Evolutionary conservation across 148 eudicot species (phyloP), one percentile per base, ranked within the genome.

Genomic region (Cornus florida): DNA sequence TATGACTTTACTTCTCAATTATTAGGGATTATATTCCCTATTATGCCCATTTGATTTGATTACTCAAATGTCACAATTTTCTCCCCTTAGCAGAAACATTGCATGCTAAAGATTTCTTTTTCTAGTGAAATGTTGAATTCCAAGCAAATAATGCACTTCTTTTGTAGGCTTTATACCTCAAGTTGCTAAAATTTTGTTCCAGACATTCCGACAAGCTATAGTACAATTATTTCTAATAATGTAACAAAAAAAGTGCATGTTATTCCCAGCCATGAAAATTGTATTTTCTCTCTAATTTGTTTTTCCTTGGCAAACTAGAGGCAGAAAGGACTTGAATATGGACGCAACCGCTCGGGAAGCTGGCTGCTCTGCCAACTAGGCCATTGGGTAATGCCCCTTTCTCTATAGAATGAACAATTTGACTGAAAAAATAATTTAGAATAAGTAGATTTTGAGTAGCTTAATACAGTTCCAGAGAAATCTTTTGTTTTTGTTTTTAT

Each of bases 21-120:
- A 70, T 70, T 56, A 77, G 68, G 59, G 13, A 28, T 71, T 10
- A 60, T 69, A 78, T 71, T 57, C 80, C 75, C 35, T 23, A 70
- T 69, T 69, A 16, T 68, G 67, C 32, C 11, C 6, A 56, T 50
- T 50, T 20, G 66, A n/a, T 62, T 60, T 14, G 65, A 60, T 60
- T 1, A 39, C 28, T 28, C 28, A 28, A 28, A 28, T 28, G 28
- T 28, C 28, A 28, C 28, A 28, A 28, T 28, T 28, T 28, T 28
- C 28, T 28, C 28, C 28, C 28, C 28, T 28, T 28, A 28, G 28
- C 28, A 28, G 28, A 28, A 28, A 28, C 28, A 28, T 28, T 7
- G 2, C 24, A n/a, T 35, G 1, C 38, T 35, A 35, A 35, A 28
- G 28, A 28, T 28, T 28, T 28, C 28, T 28, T 28, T 28, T 35